A percentile compares a stretch with the other conserved stretches of the same genome.
Conservation (phyloP, 2,329 filamentous ascomycete genomes). For the Pseudogymnoascus sp. region DNA sequence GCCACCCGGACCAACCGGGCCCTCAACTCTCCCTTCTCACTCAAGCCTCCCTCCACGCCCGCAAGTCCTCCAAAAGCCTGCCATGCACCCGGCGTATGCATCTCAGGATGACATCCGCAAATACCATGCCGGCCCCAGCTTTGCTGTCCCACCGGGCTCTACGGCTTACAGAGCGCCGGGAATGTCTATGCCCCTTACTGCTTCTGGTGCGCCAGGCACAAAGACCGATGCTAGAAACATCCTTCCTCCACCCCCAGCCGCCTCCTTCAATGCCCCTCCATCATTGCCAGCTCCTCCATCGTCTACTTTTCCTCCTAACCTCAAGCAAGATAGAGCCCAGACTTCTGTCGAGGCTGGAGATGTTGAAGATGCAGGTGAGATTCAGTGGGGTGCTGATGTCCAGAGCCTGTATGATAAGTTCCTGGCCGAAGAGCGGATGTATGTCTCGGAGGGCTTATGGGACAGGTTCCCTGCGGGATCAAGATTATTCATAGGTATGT, state of each 20-base stretch:
- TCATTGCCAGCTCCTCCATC: conserved; percentile 16
- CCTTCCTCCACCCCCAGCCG: conserved; percentile 27
- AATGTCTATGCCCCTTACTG: conserved; percentile 22
- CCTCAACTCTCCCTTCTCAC: conserved; percentile 25
- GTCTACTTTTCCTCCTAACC: conserved; percentile 18
- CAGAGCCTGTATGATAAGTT: conserved; percentile 66
- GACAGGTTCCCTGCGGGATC: conserved; percentile 71
- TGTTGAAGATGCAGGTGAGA: conserved; percentile 25
- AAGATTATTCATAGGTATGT: conserved; percentile 70
- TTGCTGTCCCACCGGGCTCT: conserved; percentile 19
- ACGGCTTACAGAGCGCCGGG: conserved; percentile 26
- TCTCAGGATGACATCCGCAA: conserved; percentile 26
- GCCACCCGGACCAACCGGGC: conserved; percentile 14
- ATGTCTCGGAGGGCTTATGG: conserved; percentile 72
- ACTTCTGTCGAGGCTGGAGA: conserved; percentile 14
- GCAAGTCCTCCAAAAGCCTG: conserved; percentile 16
- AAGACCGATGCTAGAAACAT: conserved; percentile 26
- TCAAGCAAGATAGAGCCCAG: conserved; percentile 17
- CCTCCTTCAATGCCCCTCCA: conserved; percentile 22
- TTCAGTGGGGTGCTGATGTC: conserved; percentile 37
- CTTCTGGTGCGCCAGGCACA: conserved; percentile 27
- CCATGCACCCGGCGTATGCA: conserved; percentile 13
- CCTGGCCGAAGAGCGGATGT: conserved; percentile 61
- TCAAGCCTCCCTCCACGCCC: conserved; percentile 29
- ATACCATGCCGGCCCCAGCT: conserved; percentile 24